Evolutionary conservation across 2,329 filamentous ascomycete species (phyloP), one percentile per base, ranked within the genome.

Genomic region (Tothia fuscella): DNA sequence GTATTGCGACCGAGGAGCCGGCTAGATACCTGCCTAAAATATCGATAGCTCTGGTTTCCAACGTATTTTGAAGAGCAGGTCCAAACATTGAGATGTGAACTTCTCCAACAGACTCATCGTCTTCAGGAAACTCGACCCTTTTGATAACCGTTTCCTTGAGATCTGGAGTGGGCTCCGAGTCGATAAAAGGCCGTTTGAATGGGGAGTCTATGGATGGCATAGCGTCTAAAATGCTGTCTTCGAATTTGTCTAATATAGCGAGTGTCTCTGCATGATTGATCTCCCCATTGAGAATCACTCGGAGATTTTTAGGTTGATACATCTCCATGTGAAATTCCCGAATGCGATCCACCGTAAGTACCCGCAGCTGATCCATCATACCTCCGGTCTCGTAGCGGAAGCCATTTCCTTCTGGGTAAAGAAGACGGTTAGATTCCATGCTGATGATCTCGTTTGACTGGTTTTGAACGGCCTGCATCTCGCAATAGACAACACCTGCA

Each of bases 371-470:
- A 52, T 94, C 85, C 67, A 93, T 93, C 80, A 95, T 86, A 12
- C 91, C 91, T 10, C 91, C 91, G n/a, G 91, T 98, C 63, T 98
- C 91, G 52, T 95, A 96, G 45, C 89, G 80, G 57, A 95, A 98
- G 3, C 91, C 91, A 42, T 93, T 78, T 35, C 84, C 82, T 58
- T 91, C 78, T 0, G 88, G 88, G 52, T 96, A 98, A 26, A 94
- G 67, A 33, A 91, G 66, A 2, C 84, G 77, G 30, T 84, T 80
- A 40, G 85, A 80, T 49, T 76, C 74, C 44, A 95, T 69, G 49
- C 94, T 85, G 74, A 96, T 94, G 45, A 96, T 75, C 58, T 94
- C 86, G 6, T 72, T 69, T 49, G 82, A 79, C 40, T 77, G 80
- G 56, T 93, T 93, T 56, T 96, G 83, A 2, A 94, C 78, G 19